Conservation (phyloP, 306 rosid genomes). For the Alnus rubra region DNA sequence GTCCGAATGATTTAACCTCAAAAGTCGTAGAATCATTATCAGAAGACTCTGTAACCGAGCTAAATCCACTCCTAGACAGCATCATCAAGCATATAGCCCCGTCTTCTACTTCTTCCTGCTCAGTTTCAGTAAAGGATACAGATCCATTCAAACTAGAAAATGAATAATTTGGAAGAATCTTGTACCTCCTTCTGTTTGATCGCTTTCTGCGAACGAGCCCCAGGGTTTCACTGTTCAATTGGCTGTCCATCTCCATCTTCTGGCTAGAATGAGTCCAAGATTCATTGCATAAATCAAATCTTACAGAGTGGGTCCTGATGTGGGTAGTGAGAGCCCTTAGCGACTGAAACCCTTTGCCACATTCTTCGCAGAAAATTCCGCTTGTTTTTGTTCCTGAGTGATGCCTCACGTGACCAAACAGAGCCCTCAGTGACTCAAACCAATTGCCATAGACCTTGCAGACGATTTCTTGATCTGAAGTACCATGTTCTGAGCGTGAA, state of each 20-base stretch:
- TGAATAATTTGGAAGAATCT: slow-evolving; percentile 18
- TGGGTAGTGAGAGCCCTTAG: slow-evolving; percentile 33
- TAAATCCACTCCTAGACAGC: slow-evolving; percentile 33
- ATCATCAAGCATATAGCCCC: slow-evolving; percentile 46
- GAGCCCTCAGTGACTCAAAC: slow-evolving; percentile 38
- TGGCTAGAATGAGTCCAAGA: too few relatives aligned
- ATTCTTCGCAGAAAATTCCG: slow-evolving; percentile 34
- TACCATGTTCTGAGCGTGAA: slow-evolving; percentile 23
- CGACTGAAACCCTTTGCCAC: slow-evolving; percentile 35
- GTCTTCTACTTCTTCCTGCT: slow-evolving; percentile 32
- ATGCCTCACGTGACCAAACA: slow-evolving; percentile 59
- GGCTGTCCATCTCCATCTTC: slow-evolving; percentile 18
- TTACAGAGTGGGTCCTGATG: slow-evolving; percentile 20
- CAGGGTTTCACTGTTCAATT: slow-evolving; percentile 20
- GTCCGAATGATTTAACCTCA: slow-evolving; percentile 13
- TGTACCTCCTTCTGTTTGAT: slow-evolving; percentile 45
- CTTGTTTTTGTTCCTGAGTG: slow-evolving; percentile 40
- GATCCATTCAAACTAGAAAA: slow-evolving; percentile 25
- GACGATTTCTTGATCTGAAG: slow-evolving; percentile 21
- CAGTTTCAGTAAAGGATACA: slow-evolving; percentile 20
- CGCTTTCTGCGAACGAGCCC: slow-evolving; percentile 38
- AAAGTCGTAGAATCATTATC: slow-evolving; percentile 30
- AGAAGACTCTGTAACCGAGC: slow-evolving; percentile 30
- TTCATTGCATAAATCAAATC: background rate
- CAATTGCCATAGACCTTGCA: slow-evolving; percentile 46